These are phyloP conservation scores for Medicago arabica DNA, from an alignment of 306 rosid species.

Conservation along the genomic window DNA sequence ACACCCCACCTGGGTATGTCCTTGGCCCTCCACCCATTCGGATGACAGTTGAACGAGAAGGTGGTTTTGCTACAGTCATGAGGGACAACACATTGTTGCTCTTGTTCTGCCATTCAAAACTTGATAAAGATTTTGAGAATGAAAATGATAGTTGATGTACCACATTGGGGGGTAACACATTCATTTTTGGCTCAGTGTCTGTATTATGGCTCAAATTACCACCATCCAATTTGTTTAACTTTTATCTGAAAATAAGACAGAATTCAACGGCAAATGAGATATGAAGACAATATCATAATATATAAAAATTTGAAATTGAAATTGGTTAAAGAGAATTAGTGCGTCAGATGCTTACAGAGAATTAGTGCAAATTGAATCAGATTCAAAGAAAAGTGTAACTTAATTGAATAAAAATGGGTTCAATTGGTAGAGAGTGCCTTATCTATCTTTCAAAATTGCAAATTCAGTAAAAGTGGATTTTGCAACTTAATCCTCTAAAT, in stretches of 20 bases:
- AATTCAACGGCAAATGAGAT: neutral
- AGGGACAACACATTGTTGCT: conserved; percentile 17
- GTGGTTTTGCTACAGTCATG: neutral
- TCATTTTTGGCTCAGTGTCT: conserved; percentile 7
- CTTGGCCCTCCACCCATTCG: conserved; percentile 99
- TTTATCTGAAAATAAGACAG: neutral
- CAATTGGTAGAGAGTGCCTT: neutral
- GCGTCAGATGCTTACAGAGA: too few species aligned
- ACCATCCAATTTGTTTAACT: neutral
- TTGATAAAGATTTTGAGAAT: conserved; percentile 30
- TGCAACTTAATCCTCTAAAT: too few species aligned
- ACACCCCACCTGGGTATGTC: conserved; percentile 90
- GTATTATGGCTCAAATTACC: neutral
- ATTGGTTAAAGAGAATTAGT: too few species aligned
- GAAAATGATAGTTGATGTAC: conserved; percentile 34
- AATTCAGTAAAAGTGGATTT: too few species aligned
- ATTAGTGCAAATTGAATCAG: too few species aligned
- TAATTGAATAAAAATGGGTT: neutral
- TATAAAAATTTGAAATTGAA: too few species aligned
- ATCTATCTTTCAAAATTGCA: too few species aligned
- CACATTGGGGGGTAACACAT: conserved; percentile 15
- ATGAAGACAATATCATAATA: neutral
- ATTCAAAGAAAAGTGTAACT: too few species aligned
- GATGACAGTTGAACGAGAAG: conserved; percentile 44
- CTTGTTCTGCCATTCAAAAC: conserved; percentile 25